Evolutionary conservation across 805 yeast genomes (phyloP), one percentile per base, ranked within the genome.

Genomic region (Saccharomycopsis olivae): DNA sequence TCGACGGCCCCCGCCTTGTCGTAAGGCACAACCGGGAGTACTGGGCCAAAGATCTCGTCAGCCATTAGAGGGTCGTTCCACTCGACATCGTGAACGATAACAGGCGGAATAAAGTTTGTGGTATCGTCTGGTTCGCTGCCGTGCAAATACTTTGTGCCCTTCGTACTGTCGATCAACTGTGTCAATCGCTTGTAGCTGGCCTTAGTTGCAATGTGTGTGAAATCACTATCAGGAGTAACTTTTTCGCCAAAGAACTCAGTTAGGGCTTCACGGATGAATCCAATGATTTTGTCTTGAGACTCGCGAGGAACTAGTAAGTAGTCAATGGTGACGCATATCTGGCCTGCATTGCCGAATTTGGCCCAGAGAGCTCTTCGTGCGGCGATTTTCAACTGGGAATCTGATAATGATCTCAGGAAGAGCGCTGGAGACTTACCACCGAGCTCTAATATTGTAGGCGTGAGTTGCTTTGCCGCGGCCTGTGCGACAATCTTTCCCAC

Each of bases 381-480:
- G 3, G 71, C 66, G 25, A 31, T 43, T 23, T 15, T 29, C n/a
- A 46, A 38, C 15, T 65, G 33, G 3, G 29, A 21, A 8, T 35
- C 40, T 3, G 10, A 64, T 31, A 66, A 47, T 1, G 61, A 57
- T 8, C 59, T 53, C 35, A 62, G 68, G 38, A 86, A 69, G 9
- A 88, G 62, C 2, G 73, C 82, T 0, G 97, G 97, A 5, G 89
- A 79, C 58, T 89, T 89, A 4, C 97, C 97, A 39, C 97, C 96
- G 33, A 88, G 65, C 60, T 88, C 97, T 46, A 88, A 66, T 6
- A 82, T 60, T 9, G 71, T 70, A 1, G 96, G 96, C 1, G 94
- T 85, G 49, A 88, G 65, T 16, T 73, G 70, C 59, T 83, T 75
- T n/a, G 89, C 92, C 1, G 96, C 96, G 33, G 82, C 81, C 44